Conservation (phyloP, 495 filamentous ascomycete species). For the Aspergillus conjunctus region DNA sequence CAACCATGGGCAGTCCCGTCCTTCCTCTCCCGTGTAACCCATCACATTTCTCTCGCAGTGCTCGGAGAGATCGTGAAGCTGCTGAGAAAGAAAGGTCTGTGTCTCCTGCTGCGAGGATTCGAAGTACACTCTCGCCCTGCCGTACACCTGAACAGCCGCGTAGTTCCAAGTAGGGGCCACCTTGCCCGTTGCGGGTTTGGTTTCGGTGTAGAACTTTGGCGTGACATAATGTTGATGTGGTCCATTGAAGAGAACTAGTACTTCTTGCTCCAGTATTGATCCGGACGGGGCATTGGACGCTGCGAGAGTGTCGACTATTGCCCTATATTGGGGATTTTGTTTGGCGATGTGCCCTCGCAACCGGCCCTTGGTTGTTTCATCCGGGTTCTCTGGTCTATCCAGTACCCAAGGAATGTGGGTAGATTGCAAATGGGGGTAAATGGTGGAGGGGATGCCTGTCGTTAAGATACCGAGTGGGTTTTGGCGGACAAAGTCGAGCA, state of each 20-base stretch:
- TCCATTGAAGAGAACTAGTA: constrained; percentile 55
- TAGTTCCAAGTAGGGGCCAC: constrained; percentile 66
- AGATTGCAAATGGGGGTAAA: constrained; percentile 48
- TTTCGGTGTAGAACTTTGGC: constrained; percentile 59
- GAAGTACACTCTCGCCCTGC: constrained; percentile 46
- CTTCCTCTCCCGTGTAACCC: constrained; percentile 39
- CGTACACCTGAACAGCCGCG: constrained; percentile 57
- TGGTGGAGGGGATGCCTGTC: constrained; percentile 50
- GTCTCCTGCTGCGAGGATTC: constrained; percentile 37
- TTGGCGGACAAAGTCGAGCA: constrained; percentile 41
- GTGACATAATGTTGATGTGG: constrained; percentile 57
- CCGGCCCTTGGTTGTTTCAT: constrained; percentile 26
- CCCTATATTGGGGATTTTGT: constrained; percentile 56
- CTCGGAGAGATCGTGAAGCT: constrained; percentile 47
- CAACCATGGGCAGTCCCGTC: constrained; percentile 39
- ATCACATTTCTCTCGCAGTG: constrained; percentile 49
- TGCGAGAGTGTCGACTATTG: constrained; percentile 45
- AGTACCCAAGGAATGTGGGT: constrained; percentile 57
- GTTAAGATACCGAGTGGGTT: constrained; percentile 59
- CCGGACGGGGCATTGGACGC: constrained; percentile 22
- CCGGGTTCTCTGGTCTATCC: constrained; percentile 37
- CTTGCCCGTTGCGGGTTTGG: constrained; percentile 56
- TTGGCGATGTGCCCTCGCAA: constrained; percentile 58
- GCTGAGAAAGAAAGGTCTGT: constrained; percentile 39
- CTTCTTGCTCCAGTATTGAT: constrained; percentile 27